Evolutionary conservation across 1,284 basidiomycete species (phyloP), one percentile per base, ranked within the genome.

Genomic region (Macrocybe sp.): DNA sequence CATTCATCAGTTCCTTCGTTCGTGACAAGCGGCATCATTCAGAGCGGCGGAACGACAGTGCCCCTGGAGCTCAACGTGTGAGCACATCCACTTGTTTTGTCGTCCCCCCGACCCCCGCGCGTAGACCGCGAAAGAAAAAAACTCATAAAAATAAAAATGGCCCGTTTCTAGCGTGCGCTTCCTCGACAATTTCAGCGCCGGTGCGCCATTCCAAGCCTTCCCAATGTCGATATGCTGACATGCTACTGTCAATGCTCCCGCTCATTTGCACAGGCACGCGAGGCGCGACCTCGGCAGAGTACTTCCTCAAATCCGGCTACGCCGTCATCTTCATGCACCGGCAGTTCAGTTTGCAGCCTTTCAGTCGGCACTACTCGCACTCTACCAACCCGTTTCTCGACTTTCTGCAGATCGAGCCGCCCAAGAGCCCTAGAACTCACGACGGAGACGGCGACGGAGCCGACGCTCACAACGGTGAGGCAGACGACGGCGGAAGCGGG

Each of bases 271-370:
- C 28, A 91, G 91, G 96, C 44, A 99, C 97, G 10, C 81, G 96
- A 63, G 96, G 97, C 34, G 92, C 97, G 30, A 95, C 96, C 0
- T 98, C 95, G 3, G 96, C 96, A 1, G 96, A 99, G 68, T 97
- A 99, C 73, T 97, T 99, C 65, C 79, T 99, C 48, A 80, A 84
- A 58, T 83, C 89, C 1, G 89, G 89, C 53, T 99, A 99, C 70
- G 94, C 95, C 16, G 97, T 99, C 63, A 95, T 99, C 61, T 99
- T 99, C 69, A 89, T 99, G 81, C 94, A 97, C 67, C 79, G 96
- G 7, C 92, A 97, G 65, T 96, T 97, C 74, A 97, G 93, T 56
- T 81, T 99, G 33, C 92, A 96, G 55, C 96, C 97, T 0, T 99
- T 95, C 73, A 95, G 91, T 58, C 74, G 96, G 44, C 96, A 97